These are phyloP conservation scores for Platanus orientalis DNA, from an alignment of 164 flowering plant genomes.

Conservation along the genomic window DNA sequence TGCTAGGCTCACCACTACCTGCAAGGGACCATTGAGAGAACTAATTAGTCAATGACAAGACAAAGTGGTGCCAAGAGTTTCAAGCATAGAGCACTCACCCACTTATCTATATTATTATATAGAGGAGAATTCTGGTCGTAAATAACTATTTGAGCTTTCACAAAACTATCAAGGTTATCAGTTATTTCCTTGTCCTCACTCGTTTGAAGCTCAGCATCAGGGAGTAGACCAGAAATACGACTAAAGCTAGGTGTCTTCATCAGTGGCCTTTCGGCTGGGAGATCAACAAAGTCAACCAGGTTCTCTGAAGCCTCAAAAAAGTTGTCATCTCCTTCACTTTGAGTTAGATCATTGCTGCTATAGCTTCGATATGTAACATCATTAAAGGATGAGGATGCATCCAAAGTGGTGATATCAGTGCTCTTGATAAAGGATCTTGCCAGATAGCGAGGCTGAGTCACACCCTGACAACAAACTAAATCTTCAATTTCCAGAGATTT, in stretches of 20 bases:
- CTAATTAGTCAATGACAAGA: constrained; percentile 7
- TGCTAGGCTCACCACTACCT: constrained; percentile 84
- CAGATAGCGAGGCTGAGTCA: constrained; percentile 45
- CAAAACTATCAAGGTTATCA: constrained; percentile 71
- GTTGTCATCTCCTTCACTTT: constrained; percentile 69
- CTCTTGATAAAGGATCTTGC: constrained; percentile 74
- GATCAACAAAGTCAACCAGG: constrained; percentile 43
- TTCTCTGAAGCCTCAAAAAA: constrained; percentile 88
- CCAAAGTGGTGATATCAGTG: constrained; percentile 14
- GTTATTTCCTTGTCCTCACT: constrained; percentile 23
- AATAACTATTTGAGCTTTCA: constrained; percentile 83
- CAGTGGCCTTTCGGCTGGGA: constrained; percentile 14
- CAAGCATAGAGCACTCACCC: constrained; percentile 30
- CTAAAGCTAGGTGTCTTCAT: constrained; percentile 58
- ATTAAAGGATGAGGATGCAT: constrained; percentile 23
- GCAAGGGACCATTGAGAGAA: constrained; percentile 16
- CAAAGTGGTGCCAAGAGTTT: not conserved
- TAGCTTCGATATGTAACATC: constrained; percentile 21
- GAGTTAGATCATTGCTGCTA: constrained; percentile 29
- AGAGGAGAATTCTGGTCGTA: constrained; percentile 62
- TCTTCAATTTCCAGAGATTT: constrained; percentile 93
- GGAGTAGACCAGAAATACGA: constrained; percentile 64
- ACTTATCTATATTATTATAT: constrained; percentile 63
- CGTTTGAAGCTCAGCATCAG: constrained; percentile 33
- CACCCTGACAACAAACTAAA: constrained; percentile 41